Base-by-base conservation (phyloP, 192 early-diverging fungal species). In the Dissophora ornata region DNA sequence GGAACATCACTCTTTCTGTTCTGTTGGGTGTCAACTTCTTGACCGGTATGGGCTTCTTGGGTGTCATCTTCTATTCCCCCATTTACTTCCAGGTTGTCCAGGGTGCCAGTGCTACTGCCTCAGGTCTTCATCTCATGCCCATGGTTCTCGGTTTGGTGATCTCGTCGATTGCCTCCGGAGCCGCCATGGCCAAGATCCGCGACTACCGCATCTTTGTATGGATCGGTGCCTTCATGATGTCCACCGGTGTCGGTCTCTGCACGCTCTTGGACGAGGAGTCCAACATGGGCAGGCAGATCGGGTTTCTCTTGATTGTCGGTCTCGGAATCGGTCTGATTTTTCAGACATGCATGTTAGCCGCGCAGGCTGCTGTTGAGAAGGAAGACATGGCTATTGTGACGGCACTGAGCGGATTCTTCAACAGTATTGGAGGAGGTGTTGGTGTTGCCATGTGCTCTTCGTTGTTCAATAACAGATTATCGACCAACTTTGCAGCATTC, bases 21-120 rank as follows among this genome's bases (percentile, higher is more conserved):
- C 84, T 88, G 18, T 88, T 92, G 30, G 28, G 79, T 12, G 81
- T 82, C 34, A 85, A 88, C 52, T 81, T 90, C 38, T 89, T 93
- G 65, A 85, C 83, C 32, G 85, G 89, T 19, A 86, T 88, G 29
- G 81, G 79, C 1, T 89, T 88, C 25, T 84, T 85, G 57, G 84
- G 81, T 1, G 79, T 88, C 10, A 84, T 90, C 12, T 95, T 88
- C 64, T 96, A 94, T 79, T 65, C 90, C 22, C 89, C 92, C 30
- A 62, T 89, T 36, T 96, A 90, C 82, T 94, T 95, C 77, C 88
- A 95, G 69, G 82, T 97, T 41, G 91, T 95, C 24, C 79, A 87
- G 49, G 89, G 86, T 40, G 86, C 89, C 33, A 61, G 79, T 24
- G 90, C 95, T 2, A 94, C 92, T 9, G 71, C 82, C 6, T 87